These are phyloP conservation scores for Antrodiella citrinella DNA, from an alignment of 768 basidiomycete species.

Conservation along the genomic window DNA sequence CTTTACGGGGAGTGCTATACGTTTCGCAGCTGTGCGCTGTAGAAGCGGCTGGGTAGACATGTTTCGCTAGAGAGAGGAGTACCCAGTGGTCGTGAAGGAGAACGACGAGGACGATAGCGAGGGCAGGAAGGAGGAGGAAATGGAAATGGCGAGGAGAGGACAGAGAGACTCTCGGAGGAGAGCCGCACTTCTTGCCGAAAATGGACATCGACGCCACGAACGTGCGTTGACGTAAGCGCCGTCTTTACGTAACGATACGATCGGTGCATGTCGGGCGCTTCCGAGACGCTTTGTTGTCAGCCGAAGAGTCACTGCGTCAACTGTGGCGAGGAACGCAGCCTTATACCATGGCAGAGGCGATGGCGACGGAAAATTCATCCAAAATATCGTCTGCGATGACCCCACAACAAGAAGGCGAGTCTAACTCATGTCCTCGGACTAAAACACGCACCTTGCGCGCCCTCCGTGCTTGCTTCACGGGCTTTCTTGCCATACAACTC, in stretches of 20 bases:
- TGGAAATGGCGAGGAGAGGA: slow-evolving; percentile 4
- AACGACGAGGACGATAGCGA: slow-evolving; percentile 30
- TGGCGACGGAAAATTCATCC: neutral
- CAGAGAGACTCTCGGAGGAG: too few relatives aligned
- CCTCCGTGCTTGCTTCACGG: neutral
- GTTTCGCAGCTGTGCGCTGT: slow-evolving; percentile 87
- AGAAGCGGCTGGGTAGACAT: slow-evolving; percentile 99
- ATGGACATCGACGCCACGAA: slow-evolving; percentile 9
- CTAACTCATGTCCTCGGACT: neutral
- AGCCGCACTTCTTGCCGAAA: too few relatives aligned
- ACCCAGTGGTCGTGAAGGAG: too few relatives aligned
- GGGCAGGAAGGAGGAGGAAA: slow-evolving; percentile 1
- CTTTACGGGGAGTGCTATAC: slow-evolving; percentile 93
- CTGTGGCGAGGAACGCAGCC: too few relatives aligned
- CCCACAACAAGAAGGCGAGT: slow-evolving; percentile 23
- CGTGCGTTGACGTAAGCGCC: neutral
- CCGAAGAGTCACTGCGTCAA: too few relatives aligned
- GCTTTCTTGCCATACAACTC: neutral
- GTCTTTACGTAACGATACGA: neutral
- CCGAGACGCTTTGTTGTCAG: too few relatives aligned
- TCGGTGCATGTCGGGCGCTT: neutral
- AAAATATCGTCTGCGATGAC: slow-evolving; percentile 11
- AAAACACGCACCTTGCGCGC: neutral
- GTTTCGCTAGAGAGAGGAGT: too few relatives aligned
- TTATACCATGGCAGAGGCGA: neutral